Evolutionary conservation across 148 eudicot genomes (phyloP).

Genomic region (Suaeda aralocaspica): DNA sequence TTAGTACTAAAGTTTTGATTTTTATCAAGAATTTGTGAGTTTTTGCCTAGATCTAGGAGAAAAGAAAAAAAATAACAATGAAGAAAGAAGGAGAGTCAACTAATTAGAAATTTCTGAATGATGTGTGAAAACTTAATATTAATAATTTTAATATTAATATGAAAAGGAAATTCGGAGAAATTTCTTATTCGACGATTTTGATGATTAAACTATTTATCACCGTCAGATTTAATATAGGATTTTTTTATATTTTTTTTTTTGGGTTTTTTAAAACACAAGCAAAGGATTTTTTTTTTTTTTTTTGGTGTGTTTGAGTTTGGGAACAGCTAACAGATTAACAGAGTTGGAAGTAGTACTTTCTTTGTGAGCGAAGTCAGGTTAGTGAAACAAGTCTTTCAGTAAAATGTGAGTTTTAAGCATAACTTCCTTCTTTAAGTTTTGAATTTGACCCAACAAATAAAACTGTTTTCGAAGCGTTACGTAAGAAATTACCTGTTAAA

Average conservation of each 20-base stretch:
- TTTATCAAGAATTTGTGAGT: background rate
- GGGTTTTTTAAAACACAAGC: constrained; percentile 1
- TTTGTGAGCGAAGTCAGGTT: constrained; percentile 7
- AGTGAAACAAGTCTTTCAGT: constrained; percentile 1
- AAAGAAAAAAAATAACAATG: background rate
- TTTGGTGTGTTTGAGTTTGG: background rate
- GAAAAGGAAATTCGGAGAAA: background rate
- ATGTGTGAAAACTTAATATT: background rate
- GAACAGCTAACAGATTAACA: background rate
- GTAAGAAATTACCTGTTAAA: too few relatives aligned
- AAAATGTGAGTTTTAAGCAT: background rate
- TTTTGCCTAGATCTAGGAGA: too few relatives aligned
- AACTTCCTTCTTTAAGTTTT: too few relatives aligned
- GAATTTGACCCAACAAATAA: too few relatives aligned
- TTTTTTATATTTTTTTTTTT: background rate
- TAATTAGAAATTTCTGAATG: background rate
- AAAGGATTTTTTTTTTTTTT: background rate
- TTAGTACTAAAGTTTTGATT: background rate
- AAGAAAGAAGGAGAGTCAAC: constrained; percentile 19
- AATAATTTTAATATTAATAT: too few relatives aligned
- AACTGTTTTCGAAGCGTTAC: too few relatives aligned
- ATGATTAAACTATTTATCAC: background rate
- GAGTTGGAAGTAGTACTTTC: background rate
- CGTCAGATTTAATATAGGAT: background rate
- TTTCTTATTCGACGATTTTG: background rate